Evolutionary conservation across 805 yeast genomes (phyloP), one percentile per base, ranked within the genome.

Genomic region (Sugiyamaella qingdaonensis): DNA sequence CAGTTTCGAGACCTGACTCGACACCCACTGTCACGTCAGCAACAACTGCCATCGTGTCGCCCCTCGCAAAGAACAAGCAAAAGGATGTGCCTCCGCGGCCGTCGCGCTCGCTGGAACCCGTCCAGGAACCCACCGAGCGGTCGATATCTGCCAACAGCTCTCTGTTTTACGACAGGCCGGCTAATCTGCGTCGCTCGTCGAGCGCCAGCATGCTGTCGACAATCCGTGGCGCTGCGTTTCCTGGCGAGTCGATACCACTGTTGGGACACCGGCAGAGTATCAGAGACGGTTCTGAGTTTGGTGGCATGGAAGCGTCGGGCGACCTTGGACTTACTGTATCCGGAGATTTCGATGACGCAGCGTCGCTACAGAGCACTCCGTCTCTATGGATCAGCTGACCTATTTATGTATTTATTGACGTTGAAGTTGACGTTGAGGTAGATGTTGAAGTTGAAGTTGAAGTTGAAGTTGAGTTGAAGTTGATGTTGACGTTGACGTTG

Each of bases 331-430:
- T 52, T 35, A 46, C 52, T 27, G 33, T 45, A 10, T 36, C 50
- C 31, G 46, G 46, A 19, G 60, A 57, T 33, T 57, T 50, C 46
- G 61, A 58, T 37, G 61, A 58, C 47, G 52, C 53, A 27, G 54
- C 56, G 11, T 56, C 59, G n/a, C 42, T 58, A 27, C 55, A 54
- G 24, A 55, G 57, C 44, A 58, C 59, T 1, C 61, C 58, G 3
- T 53, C 58, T 10, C 34, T 58, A 19, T 58, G 61, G 61, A 58
- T 58, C 33, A 55, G 50, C 13, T 57, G 49, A 46, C 27, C 36
- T 36, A 36, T 18, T 48, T 52, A 51, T 36, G n/a, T 36, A 52
- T 48, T 49, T 36, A 37, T 47, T 19, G 51, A 24, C 13, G 51
- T 34, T 29, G 45, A 13, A 21, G 29, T 24, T 33, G n/a, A 42